Conservation (phyloP, 352 stramenopile genomes). For the Globisporangium sylvaticum region DNA sequence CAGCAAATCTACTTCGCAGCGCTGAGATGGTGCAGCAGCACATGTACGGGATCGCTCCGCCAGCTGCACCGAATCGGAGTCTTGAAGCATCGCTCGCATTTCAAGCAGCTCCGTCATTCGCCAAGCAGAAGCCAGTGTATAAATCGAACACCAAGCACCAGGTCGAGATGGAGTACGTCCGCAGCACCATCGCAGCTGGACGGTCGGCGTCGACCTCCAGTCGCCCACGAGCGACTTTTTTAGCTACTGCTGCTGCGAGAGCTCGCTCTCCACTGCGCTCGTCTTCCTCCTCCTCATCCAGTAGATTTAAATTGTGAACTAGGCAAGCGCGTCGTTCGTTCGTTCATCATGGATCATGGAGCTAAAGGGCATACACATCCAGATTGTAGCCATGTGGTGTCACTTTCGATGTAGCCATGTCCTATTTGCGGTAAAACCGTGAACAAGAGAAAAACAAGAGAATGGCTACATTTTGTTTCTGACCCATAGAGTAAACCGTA, state of each 20-base stretch:
- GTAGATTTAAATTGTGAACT: background rate
- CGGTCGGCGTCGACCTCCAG: background rate
- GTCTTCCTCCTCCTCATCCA: background rate
- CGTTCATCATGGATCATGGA: background rate
- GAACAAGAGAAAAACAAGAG: background rate
- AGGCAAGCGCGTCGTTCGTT: background rate
- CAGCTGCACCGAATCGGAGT: background rate
- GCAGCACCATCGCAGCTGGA: conserved; percentile 21
- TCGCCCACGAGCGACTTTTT: background rate
- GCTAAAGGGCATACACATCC: background rate
- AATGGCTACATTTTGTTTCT: background rate
- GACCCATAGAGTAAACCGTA: background rate
- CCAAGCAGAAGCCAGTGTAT: background rate
- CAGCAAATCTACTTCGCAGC: conserved; percentile 22
- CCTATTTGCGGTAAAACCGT: no score
- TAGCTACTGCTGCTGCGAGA: background rate
- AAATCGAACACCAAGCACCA: conserved; percentile 17
- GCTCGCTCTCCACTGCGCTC: conserved; percentile 5
- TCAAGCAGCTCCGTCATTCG: background rate
- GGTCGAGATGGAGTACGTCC: conserved; percentile 54
- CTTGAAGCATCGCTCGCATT: background rate
- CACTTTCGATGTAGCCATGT: no score
- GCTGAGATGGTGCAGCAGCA: conserved; percentile 40
- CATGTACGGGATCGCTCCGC: conserved; percentile 3
- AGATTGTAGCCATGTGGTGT: background rate